Evolutionary conservation across 805 yeast genomes (phyloP), one percentile per base, ranked within the genome.

Genomic region (Sugiyamaella chiloensis): DNA sequence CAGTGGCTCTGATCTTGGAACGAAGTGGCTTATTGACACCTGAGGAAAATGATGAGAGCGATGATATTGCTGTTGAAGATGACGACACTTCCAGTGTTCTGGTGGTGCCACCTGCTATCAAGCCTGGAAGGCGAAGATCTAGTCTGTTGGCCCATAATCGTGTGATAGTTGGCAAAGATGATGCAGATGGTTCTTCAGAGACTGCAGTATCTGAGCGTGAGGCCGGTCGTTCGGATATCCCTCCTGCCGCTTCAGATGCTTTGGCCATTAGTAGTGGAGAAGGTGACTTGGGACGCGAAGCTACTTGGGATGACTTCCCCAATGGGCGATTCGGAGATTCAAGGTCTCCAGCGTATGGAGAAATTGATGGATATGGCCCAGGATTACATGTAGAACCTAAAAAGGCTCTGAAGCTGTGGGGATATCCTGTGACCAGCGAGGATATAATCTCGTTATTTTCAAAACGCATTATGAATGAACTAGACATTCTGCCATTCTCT

Each of bases 261-360:
- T 72, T 87, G 31, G 87, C 89, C 4, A 87, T 88, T 34, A 84
- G 93, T 36, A 76, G 85, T 12, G 96, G 96, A 35, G 81, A 84
- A 55, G 96, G 96, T 32, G 78, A 83, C 1, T 61, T 87, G 23
- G 96, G 96, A 29, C 80, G 87, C 59, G 93, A 87, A 64, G 96
- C 95, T 3, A 86, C 90, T 1, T 90, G 98, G 98, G 98, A 90
- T 71, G 98, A 90, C 61, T 90, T 87, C 66, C 93, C 96, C 23
- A 88, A 90, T 66, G 96, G 97, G 62, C 77, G 98, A 69, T 88
- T 87, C 65, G 95, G 97, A 69, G 96, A 89, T 68, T 86, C 96
- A 0, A 75, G 93, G 59, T 87, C 96, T 27, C 96, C 97, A 16
- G 98, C 98, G 1, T 91, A 86, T 66, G 99, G 98, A 72, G 97